Conservation (phyloP, 148 eudicot species). For the Polygonum maritimum region DNA sequence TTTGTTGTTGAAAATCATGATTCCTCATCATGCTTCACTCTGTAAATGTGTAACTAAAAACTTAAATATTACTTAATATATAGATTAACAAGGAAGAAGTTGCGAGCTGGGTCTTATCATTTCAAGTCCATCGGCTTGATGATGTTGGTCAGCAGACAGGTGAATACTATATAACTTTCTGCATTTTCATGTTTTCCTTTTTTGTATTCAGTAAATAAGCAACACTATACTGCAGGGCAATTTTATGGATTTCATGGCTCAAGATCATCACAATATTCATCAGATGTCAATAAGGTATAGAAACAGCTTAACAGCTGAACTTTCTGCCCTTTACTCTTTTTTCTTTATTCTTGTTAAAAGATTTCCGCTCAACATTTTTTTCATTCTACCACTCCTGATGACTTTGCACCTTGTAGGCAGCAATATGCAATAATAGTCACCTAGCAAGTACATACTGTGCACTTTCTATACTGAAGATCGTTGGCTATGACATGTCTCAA, state of each 20-base stretch:
- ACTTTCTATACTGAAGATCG: slow-evolving; percentile 70
- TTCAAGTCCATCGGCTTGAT: slow-evolving; percentile 53
- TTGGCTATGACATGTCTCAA: slow-evolving; percentile 61
- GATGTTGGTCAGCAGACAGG: slow-evolving; percentile 37
- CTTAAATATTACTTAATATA: slow-evolving; percentile 12
- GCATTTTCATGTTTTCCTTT: not conserved
- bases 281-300: slow-evolving; percentile 42
- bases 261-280: slow-evolving; percentile 63
- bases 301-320: not conserved
- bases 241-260: slow-evolving; percentile 92
- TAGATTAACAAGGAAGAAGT: slow-evolving; percentile 67
- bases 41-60: not conserved
- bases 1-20: not conserved
- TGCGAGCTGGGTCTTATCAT: slow-evolving; percentile 68
- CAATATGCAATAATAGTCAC: slow-evolving; percentile 61
- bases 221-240: slow-evolving; percentile 41
- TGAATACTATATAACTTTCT: slow-evolving; percentile 13
- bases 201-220: slow-evolving; percentile 13
- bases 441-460: slow-evolving; percentile 96
- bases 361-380: no score
- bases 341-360: not conserved
- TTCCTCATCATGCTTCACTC: not conserved
- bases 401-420: slow-evolving; percentile 29
- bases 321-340: not conserved
- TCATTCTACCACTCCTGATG: not conserved